Evolutionary conservation across 2,329 filamentous ascomycete genomes (phyloP).

Genomic region (Alternaria longipes): DNA sequence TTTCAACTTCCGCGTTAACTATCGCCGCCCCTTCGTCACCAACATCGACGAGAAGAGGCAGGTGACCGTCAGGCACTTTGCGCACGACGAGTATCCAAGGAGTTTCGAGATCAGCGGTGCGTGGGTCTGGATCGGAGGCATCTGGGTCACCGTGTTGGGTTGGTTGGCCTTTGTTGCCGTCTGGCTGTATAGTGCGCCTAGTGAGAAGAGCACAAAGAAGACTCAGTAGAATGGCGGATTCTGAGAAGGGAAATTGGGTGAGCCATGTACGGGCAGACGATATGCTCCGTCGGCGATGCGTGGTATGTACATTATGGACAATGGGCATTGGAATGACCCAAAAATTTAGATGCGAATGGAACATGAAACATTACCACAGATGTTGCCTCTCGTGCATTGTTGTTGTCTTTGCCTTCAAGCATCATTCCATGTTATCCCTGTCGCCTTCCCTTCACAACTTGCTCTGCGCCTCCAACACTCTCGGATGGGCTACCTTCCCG

Average conservation of each 20-base stretch:
- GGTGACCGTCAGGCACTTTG: slow-evolving; percentile 94
- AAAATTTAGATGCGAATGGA: slow-evolving; percentile 19
- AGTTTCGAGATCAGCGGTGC: slow-evolving; percentile 89
- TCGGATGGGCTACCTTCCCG: slow-evolving; percentile 58
- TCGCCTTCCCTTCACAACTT: slow-evolving; percentile 28
- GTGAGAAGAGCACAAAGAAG: slow-evolving; percentile 61
- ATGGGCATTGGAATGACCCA: slow-evolving; percentile 12
- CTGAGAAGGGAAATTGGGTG: neutral
- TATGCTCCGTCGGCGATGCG: slow-evolving; percentile 19
- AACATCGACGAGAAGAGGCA: slow-evolving; percentile 93
- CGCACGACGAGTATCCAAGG: slow-evolving; percentile 94
- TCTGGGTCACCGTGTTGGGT: slow-evolving; percentile 82
- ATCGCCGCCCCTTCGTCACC: slow-evolving; percentile 92
- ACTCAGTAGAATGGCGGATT: slow-evolving; percentile 48
- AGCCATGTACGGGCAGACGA: slow-evolving; percentile 9
- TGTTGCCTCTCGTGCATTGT: neutral
- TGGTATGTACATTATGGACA: slow-evolving; percentile 26
- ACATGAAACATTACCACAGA: neutral
- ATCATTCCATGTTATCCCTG: neutral
- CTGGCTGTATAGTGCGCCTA: slow-evolving; percentile 82
- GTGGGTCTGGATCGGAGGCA: slow-evolving; percentile 93
- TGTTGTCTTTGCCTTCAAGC: neutral
- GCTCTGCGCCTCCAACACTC: slow-evolving; percentile 41
- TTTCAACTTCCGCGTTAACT: slow-evolving; percentile 98
- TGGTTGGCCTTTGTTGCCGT: slow-evolving; percentile 86